Evolutionary conservation across 768 basidiomycete genomes (phyloP), one percentile per base, ranked within the genome.

Genomic region (Heimioporus sp.): DNA sequence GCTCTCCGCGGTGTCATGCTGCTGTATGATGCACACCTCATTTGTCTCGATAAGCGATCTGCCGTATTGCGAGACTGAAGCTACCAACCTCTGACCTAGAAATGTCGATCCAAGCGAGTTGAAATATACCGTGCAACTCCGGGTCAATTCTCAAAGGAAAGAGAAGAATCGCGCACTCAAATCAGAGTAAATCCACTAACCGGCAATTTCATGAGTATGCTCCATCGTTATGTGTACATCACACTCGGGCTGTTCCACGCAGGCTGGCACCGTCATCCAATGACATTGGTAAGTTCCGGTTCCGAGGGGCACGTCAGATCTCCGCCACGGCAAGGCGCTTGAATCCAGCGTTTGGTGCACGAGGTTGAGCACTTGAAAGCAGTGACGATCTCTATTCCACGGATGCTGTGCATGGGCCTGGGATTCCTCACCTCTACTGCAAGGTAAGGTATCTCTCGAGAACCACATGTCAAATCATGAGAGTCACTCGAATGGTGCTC

Each of bases 271-370:
- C 50, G 50, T 44, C 47, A 21, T 48, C 24, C 51, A 19, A 46
- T 48, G 51, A 45, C 34, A 41, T 39, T 17, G 15, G 6, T 50
- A 49, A 51, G 42, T 32, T 54, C 52, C 65, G 60, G 64, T 49
- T 55, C 65, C 63, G 65, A 65, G 57, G 59, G 40, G 24, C 53
- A 36, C 47, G 51, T 20, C 58, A 49, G 54, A 56, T 55, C 53
- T 48, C 53, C 34, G 43, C 44, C 31, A 59, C 31, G 43, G 38
- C 31, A 46, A 40, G 47, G 48, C 48, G 43, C 35, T 53, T 20
- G 34, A 38, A 36, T 32, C 31, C 32, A 50, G 55, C 42, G 34
- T 49, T 53, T 45, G 37, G 52, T 49, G 52, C 39, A 45, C 42
- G 47, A 48, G 34, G 43, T 46, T 41, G 51, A 37, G 43, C 46